A percentile compares a stretch with the other conserved stretches of the same genome.
These are phyloP conservation scores for Ceriops tagal DNA, from an alignment of 345 rosid species.

Conservation along the genomic window DNA sequence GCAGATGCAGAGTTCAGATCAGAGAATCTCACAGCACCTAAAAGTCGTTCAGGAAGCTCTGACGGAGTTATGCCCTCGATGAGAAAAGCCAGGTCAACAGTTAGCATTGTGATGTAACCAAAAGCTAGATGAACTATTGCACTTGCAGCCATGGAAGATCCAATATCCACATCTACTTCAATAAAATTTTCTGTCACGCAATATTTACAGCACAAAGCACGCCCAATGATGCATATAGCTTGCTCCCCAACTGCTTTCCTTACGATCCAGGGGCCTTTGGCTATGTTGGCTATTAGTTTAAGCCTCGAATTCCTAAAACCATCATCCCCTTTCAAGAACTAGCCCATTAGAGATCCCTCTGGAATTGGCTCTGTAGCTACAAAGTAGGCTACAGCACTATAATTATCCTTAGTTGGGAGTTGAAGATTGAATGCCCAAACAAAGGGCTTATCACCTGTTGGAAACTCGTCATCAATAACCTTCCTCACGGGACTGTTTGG, in stretches of 20 bases:
- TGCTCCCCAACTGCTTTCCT: conserved; percentile 98
- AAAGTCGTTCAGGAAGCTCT: conserved; percentile 84
- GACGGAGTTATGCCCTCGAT: conserved; percentile 68
- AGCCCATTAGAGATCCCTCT: conserved; percentile 69
- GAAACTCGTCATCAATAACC: conserved; percentile 52
- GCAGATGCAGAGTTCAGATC: conserved; percentile 72
- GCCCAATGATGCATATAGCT: conserved; percentile 89
- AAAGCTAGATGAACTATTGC: conserved; percentile 92
- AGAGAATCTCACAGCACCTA: conserved; percentile 85
- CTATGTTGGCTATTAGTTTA: conserved; percentile 89
- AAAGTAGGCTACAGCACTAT: conserved; percentile 88
- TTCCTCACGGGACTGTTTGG: conserved; percentile 61
- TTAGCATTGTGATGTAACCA: conserved; percentile 79
- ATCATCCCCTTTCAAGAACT: conserved; percentile 79
- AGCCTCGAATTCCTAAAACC: conserved; percentile 69
- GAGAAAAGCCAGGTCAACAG: conserved; percentile 88
- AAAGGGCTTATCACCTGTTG: conserved; percentile 61
- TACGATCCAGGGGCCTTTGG: conserved; percentile 95
- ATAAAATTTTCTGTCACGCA: conserved; percentile 43
- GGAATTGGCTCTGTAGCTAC: conserved; percentile 49
- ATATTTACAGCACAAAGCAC: conserved; percentile 70
- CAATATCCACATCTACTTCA: conserved; percentile 90
- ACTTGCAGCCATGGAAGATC: conserved; percentile 93
- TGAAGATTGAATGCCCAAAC: conserved; percentile 96
- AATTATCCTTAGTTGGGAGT: conserved; percentile 84